phyloP scores from a whole-genome alignment of 441 rosid genomes.

The Biscutella laevigata region DNA sequence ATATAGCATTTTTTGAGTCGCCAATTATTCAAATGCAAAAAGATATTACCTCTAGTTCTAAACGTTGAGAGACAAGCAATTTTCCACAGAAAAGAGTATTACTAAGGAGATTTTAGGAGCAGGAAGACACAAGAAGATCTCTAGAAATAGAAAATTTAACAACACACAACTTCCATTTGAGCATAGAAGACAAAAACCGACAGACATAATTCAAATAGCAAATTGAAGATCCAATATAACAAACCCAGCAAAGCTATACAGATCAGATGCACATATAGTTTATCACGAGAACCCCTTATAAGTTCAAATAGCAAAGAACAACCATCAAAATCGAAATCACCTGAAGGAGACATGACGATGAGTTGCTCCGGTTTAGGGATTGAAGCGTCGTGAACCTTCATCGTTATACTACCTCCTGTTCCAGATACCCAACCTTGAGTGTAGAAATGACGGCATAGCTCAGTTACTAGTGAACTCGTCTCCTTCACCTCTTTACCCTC shows the following conservation, averaged over 20 bases:
- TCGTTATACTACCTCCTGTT: constrained; percentile 88
- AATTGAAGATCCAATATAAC: neutral
- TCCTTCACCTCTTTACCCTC: constrained; percentile 64
- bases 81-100: neutral
- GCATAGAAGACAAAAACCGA: neutral
- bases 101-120: neutral
- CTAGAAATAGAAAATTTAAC: neutral
- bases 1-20: neutral
- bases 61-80: neutral
- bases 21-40: neutral
- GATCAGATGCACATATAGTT: neutral
- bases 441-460: constrained; percentile 89
- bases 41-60: neutral
- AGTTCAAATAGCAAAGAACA: neutral
- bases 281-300: too few species aligned
- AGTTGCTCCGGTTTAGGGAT: constrained; percentile 68
- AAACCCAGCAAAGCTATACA: neutral
- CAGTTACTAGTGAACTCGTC: constrained; percentile 49
- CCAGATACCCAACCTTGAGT: constrained; percentile 93
- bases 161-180: neutral
- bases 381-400: constrained; percentile 72
- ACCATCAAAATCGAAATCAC: constrained; percentile 24
- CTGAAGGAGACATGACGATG: constrained; percentile 96
- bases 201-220: neutral
- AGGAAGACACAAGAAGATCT: neutral